phyloP scores from a whole-genome alignment of 2,329 filamentous ascomycete genomes.

The Whalleya microplaca region DNA sequence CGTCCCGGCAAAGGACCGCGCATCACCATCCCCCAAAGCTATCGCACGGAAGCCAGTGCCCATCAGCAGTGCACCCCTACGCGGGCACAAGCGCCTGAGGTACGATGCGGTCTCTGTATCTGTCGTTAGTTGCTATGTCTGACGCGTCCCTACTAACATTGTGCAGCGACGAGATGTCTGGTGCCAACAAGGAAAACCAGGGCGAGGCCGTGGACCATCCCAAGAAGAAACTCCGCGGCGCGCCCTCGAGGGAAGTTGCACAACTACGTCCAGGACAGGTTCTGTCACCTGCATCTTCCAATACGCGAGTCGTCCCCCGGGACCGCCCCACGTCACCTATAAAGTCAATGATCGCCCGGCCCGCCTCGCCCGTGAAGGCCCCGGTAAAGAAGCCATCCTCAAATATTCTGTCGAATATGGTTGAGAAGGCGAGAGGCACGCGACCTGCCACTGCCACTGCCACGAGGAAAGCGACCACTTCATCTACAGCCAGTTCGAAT shows the following conservation, averaged over 20 bases:
- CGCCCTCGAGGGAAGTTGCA: constrained; percentile 44
- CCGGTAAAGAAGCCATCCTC: constrained; percentile 43
- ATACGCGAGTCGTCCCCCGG: constrained; percentile 69
- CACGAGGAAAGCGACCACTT: constrained; percentile 49
- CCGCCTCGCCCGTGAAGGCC: constrained; percentile 41
- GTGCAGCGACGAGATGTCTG: constrained; percentile 63
- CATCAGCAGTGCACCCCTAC: constrained; percentile 29
- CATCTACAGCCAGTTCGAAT: constrained; percentile 48
- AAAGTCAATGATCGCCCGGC: constrained; percentile 56
- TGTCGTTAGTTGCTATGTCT: constrained; percentile 14
- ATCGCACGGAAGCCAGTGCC: constrained; percentile 42
- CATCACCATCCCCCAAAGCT: constrained; percentile 39
- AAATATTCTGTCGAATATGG: constrained; percentile 58
- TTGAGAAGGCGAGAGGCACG: constrained; percentile 63
- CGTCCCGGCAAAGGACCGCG: constrained; percentile 55
- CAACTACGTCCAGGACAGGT: constrained; percentile 59
- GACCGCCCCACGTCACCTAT: constrained; percentile 51
- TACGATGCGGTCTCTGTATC: constrained; percentile 38
- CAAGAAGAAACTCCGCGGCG: constrained; percentile 66
- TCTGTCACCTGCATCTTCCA: constrained; percentile 81
- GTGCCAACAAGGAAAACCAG: constrained; percentile 79
- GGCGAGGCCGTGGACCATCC: constrained; percentile 61
- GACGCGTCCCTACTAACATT: constrained; percentile 22
- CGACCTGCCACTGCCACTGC: constrained; percentile 50
- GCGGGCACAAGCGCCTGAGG: constrained; percentile 55